Evolutionary conservation across 2,329 filamentous ascomycete genomes (phyloP).

Genomic region (Alternaria arborescens): DNA sequence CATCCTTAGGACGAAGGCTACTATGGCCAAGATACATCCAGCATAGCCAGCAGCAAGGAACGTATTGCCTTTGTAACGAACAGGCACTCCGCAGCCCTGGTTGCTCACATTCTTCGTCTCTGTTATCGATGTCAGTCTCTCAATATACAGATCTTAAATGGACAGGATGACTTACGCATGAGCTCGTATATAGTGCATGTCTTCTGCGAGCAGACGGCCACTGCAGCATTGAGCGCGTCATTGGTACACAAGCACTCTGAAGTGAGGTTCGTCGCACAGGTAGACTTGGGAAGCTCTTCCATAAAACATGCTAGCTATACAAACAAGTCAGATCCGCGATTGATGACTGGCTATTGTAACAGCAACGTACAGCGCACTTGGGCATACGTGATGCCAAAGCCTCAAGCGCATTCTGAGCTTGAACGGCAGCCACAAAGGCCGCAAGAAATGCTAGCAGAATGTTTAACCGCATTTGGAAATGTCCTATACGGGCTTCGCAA

Average conservation of each 20-base stretch:
- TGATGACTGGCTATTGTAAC: not conserved
- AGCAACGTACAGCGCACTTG: slow-evolving; percentile 25
- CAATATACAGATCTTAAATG: not conserved
- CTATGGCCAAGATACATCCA: slow-evolving; percentile 42
- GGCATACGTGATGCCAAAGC: slow-evolving; percentile 26
- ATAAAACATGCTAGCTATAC: slow-evolving; percentile 30
- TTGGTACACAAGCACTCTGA: slow-evolving; percentile 53
- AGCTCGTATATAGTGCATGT: slow-evolving; percentile 50
- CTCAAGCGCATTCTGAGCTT: slow-evolving; percentile 21
- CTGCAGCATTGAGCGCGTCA: slow-evolving; percentile 38
- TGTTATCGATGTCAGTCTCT: slow-evolving; percentile 8
- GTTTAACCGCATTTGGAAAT: slow-evolving; percentile 17
- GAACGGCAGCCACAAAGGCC: slow-evolving; percentile 13
- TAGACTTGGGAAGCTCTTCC: slow-evolving; percentile 43
- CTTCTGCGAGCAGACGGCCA: slow-evolving; percentile 47
- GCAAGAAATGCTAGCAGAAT: slow-evolving; percentile 11
- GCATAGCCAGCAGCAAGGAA: slow-evolving; percentile 42
- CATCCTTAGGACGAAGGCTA: slow-evolving; percentile 47
- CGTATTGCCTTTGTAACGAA: slow-evolving; percentile 43
- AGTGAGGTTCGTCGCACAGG: slow-evolving; percentile 50
- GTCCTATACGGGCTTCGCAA: not conserved
- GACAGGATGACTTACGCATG: slow-evolving; percentile 30
- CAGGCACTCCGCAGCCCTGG: slow-evolving; percentile 47
- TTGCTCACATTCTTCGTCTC: slow-evolving; percentile 52
- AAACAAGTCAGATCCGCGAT: slow-evolving; percentile 7